Conservation (phyloP, 2,329 filamentous ascomycete genomes). For the Cladosporium colombiae region DNA sequence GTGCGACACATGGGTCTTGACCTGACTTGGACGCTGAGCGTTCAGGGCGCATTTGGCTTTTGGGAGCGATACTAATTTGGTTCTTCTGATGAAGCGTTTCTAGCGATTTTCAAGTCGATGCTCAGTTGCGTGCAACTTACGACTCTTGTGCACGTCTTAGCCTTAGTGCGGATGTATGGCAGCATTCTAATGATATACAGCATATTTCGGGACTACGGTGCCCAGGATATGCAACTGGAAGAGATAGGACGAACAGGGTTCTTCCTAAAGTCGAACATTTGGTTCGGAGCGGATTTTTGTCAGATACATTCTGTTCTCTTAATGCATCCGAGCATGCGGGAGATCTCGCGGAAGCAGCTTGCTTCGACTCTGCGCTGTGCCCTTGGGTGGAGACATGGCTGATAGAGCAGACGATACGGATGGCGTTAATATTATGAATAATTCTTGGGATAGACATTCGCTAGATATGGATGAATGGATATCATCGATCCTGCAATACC, state of each 20-base stretch:
- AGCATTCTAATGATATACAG: conserved; percentile 13
- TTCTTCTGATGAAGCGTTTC: conserved; percentile 13
- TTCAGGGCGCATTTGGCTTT: not conserved
- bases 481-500: not conserved
- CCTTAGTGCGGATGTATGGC: conserved; percentile 18
- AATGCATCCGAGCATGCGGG: not conserved
- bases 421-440: not conserved
- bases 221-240: not conserved
- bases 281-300: not conserved
- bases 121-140: not conserved
- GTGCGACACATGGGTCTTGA: not conserved
- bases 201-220: not conserved
- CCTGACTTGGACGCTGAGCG: not conserved
- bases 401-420: not conserved
- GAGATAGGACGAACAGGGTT: not conserved
- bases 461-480: not conserved
- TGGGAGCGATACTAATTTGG: not conserved
- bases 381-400: conserved; percentile 1
- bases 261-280: not conserved
- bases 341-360: not conserved
- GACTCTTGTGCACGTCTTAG: conserved; percentile 16
- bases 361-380: not conserved
- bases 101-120: not conserved
- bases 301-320: not conserved
- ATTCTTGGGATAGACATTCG: not conserved